A percentile compares a stretch with the other conserved stretches of the same genome.
These are phyloP conservation scores for Nitzschia sp. DNA, from an alignment of 108 stramenopile species.

Conservation along the genomic window DNA sequence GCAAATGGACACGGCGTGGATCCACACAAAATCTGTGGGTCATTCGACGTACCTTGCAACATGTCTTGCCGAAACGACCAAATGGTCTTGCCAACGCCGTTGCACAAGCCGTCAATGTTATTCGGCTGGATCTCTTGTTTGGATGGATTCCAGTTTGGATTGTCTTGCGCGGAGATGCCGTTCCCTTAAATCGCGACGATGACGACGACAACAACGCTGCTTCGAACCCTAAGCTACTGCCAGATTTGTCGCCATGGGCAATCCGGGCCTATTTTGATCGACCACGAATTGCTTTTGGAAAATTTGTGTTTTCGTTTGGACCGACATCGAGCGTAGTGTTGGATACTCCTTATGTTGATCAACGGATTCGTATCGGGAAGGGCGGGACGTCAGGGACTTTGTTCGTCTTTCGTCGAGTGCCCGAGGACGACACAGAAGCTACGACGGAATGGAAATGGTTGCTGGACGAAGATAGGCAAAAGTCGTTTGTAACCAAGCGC, in stretches of 20 bases:
- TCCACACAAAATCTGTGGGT: conserved; percentile 45
- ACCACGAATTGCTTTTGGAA: conserved; percentile 66
- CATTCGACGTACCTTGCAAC: conserved; percentile 63
- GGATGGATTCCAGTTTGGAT: conserved; percentile 51
- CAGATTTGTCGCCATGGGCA: conserved; percentile 51
- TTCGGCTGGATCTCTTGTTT: conserved; percentile 57
- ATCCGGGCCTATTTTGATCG: conserved; percentile 70
- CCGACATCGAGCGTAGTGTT: conserved; percentile 67
- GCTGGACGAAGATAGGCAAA: conserved; percentile 12
- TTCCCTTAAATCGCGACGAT: conserved; percentile 39
- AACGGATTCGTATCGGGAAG: conserved; percentile 55
- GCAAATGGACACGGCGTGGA: conserved; percentile 69
- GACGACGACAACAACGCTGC: too few species aligned
- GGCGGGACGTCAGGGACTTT: conserved; percentile 74
- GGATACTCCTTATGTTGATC: conserved; percentile 68
- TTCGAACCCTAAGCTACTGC: conserved; percentile 8
- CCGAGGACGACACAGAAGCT: conserved; percentile 41
- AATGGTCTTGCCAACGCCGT: conserved; percentile 23
- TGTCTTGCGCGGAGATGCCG: conserved; percentile 69
- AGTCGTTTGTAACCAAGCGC: conserved; percentile 10
- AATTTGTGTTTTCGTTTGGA: conserved; percentile 45
- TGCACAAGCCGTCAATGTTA: conserved; percentile 74
- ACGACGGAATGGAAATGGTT: conserved; percentile 36
- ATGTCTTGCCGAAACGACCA: conserved; percentile 58
- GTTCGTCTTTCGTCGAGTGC: conserved; percentile 63